phyloP scores from a whole-genome alignment of 768 basidiomycete species.

The Rhodotorula taiwanensis region DNA sequence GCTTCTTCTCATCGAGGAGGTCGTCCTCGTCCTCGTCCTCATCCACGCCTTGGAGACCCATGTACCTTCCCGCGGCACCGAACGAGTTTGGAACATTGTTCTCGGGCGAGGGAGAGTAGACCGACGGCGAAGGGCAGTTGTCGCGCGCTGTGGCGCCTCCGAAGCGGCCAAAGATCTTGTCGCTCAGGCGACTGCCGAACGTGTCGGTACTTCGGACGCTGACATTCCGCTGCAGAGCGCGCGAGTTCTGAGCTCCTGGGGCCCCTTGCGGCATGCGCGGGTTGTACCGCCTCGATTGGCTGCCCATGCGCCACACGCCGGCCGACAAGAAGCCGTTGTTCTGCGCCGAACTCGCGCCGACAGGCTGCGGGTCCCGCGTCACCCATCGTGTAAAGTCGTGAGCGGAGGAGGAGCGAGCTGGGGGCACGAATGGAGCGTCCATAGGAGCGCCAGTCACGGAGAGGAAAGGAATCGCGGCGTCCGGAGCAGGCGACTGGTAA shows the following conservation, averaged over 20 bases:
- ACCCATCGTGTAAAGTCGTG: neutral
- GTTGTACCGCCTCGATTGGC: neutral
- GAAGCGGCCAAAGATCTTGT: constrained; percentile 9
- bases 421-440: constrained; percentile 28
- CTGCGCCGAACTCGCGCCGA: neutral
- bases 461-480: constrained; percentile 13
- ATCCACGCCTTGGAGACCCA: neutral
- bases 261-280: neutral
- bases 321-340: neutral
- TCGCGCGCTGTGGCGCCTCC: neutral
- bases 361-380: neutral
- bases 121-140: constrained; percentile 16
- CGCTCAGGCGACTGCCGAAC: constrained; percentile 11
- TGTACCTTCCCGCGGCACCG: neutral
- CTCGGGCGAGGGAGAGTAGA: constrained; percentile 29
- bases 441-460: constrained; percentile 20
- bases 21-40: constrained; percentile 16
- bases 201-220: constrained; percentile 17
- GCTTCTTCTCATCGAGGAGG: neutral
- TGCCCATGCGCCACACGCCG: neutral
- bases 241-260: too few species aligned
- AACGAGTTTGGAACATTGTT: neutral
- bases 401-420: constrained; percentile 6
- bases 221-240: neutral
- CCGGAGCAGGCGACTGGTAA: neutral